Conservation (phyloP, 345 rosid species). For the Citropsis articulata region DNA sequence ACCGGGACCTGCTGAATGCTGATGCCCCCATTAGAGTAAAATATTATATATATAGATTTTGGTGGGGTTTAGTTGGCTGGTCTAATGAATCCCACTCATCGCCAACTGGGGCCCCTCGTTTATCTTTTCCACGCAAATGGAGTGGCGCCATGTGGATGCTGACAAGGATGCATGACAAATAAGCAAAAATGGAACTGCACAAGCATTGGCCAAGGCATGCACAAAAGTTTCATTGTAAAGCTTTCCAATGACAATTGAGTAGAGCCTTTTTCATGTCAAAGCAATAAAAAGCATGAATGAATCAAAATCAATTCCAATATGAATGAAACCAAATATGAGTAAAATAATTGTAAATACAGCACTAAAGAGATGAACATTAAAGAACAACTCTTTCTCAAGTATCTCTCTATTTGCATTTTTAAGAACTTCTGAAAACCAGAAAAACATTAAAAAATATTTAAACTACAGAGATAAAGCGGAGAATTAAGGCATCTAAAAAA, state of each 20-base stretch:
- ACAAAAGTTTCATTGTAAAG: neutral
- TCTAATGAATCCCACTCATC: neutral
- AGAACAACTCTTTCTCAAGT: conserved; percentile 6
- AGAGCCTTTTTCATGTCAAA: neutral
- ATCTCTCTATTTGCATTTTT: conserved; percentile 6
- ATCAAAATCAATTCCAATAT: neutral
- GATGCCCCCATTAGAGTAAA: neutral
- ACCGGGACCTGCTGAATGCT: no score
- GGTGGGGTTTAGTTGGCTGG: neutral
- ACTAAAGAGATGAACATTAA: neutral
- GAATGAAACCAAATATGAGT: neutral
- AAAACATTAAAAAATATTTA: neutral
- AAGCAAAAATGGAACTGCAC: neutral
- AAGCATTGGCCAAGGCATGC: conserved; percentile 29
- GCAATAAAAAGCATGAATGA: neutral
- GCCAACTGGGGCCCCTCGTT: neutral
- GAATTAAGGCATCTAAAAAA: neutral
- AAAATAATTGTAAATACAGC: neutral
- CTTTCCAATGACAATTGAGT: neutral
- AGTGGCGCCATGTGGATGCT: neutral
- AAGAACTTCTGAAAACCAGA: neutral
- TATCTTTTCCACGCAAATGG: neutral
- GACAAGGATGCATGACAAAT: conserved; percentile 20
- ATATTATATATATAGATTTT: neutral
- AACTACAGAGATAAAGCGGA: conserved; percentile 1